These are phyloP conservation scores for Isabelozyma gotoi DNA, from an alignment of 805 yeast genomes.

Conservation along the genomic window DNA sequence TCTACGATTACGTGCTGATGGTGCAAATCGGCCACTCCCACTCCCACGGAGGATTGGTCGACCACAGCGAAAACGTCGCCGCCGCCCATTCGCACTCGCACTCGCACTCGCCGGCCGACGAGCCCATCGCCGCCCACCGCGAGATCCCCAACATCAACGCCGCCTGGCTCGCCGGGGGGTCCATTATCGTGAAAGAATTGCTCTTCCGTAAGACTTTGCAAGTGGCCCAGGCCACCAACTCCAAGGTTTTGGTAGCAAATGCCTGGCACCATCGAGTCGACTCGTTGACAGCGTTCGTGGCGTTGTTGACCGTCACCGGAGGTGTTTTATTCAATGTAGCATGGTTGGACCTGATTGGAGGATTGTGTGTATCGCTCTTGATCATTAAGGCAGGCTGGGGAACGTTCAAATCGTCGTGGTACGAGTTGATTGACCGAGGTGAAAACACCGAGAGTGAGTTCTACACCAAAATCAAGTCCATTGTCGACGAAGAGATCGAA, in stretches of 20 bases:
- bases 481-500: slow-evolving; percentile 32
- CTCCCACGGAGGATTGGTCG: slow-evolving; percentile 35
- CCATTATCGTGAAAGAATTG: slow-evolving; percentile 86
- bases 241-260: slow-evolving; percentile 90
- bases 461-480: slow-evolving; percentile 41
- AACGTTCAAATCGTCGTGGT: slow-evolving; percentile 67
- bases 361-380: slow-evolving; percentile 76
- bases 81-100: slow-evolving; percentile 13
- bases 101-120: slow-evolving; percentile 31
- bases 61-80: slow-evolving; percentile 8
- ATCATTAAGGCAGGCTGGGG: slow-evolving; percentile 82
- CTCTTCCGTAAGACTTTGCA: slow-evolving; percentile 79
- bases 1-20: slow-evolving; percentile 53
- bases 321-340: slow-evolving; percentile 76
- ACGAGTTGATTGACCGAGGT: slow-evolving; percentile 78
- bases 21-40: slow-evolving; percentile 54
- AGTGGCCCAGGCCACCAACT: slow-evolving; percentile 74
- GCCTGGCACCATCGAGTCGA: slow-evolving; percentile 99
- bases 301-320: slow-evolving; percentile 81
- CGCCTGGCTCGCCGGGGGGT: slow-evolving; percentile 92
- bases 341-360: slow-evolving; percentile 93
- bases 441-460: slow-evolving; percentile 50
- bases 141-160: slow-evolving; percentile 71
- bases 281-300: slow-evolving; percentile 87
- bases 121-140: slow-evolving; percentile 35